Evolutionary conservation across 2,329 filamentous ascomycete species (phyloP).

Genomic region (Neocucurbitaria cava): DNA sequence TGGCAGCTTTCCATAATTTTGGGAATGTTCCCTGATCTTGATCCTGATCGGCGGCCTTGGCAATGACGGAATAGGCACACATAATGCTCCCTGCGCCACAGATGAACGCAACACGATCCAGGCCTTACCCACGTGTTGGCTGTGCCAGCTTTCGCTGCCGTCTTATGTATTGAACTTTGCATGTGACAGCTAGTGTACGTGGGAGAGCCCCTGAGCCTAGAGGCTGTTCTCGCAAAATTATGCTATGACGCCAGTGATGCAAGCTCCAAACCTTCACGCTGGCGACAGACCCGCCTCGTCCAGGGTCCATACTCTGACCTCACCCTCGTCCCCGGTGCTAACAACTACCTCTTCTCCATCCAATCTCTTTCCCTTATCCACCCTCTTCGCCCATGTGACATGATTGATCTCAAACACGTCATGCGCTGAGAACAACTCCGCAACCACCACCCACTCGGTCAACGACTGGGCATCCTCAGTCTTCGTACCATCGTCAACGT

Average conservation of each 20-base stretch:
- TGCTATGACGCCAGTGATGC: slow-evolving; percentile 1
- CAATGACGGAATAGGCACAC: slow-evolving; percentile 30
- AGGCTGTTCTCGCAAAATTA: slow-evolving; percentile 9
- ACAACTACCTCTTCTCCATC: slow-evolving; percentile 82
- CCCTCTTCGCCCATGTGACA: slow-evolving; percentile 82
- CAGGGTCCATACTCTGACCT: slow-evolving; percentile 79
- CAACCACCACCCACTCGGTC: slow-evolving; percentile 74
- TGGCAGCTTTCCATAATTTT: slow-evolving; percentile 30
- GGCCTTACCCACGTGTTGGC: slow-evolving; percentile 21
- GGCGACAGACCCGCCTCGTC: slow-evolving; percentile 22
- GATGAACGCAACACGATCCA: neutral
- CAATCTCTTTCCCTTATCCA: slow-evolving; percentile 68
- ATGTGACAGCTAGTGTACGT: slow-evolving; percentile 2
- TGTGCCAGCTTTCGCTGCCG: slow-evolving; percentile 15
- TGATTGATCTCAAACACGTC: slow-evolving; percentile 96
- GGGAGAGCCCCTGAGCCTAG: slow-evolving; percentile 5
- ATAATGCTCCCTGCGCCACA: slow-evolving; percentile 25
- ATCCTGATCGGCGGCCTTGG: slow-evolving; percentile 31
- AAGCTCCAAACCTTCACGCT: neutral
- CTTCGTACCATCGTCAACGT: slow-evolving; percentile 12
- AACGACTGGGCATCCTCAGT: slow-evolving; percentile 12
- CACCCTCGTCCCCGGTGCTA: slow-evolving; percentile 90
- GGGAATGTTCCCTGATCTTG: slow-evolving; percentile 31
- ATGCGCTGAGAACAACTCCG: slow-evolving; percentile 75
- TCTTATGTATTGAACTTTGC: neutral